Base-by-base conservation (phyloP, 2,329 filamentous ascomycete genomes). In the Cladophialophora carrionii region DNA sequence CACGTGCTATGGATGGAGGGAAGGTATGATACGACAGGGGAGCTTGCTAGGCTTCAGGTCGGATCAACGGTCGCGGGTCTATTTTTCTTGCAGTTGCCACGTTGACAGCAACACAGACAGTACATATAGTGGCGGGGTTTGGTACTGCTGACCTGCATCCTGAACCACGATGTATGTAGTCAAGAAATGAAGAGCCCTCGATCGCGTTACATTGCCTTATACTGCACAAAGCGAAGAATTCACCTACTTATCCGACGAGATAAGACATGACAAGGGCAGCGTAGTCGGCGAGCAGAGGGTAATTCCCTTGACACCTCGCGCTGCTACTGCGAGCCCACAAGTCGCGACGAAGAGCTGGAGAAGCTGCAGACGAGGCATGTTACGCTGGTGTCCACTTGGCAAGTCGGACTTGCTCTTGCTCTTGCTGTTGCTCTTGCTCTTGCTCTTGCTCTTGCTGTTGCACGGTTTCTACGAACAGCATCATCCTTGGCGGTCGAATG, bases 1-100 rank as follows among this genome's bases (percentile, higher is more conserved):
- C 49, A 67, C 32, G 49, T 37, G 53, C 17, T 68, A 60, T 61
- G 65, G 31, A 32, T 22, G 58, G 57, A 22, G 58, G 58, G 24
- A 22, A 24, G 24, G 32, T 10, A 64, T 56, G 60, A 60, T 26
- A 52, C n/a, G 57, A 60, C 20, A 22, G 12, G 20, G 22, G 34
- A 17, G 20, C 48, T 26, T 9, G 48, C 9, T 26, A 17, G 20
- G 52, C 52, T 14, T 54, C 52, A 54, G 24, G 52, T 54, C 52
- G 52, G 5, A n/a, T 17, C 22, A 8, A 20, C 22, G 48, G 9
- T 26, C 22, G 2, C 24, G 48, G 48, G 17, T 34, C 17, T 29
- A 2, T 20, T 54, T 22, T 51, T 51, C 48, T 51, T 17, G 24
- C 48, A 20, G 48, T 14, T 29, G 24, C 22, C 24, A 24, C 14